Evolutionary conservation across 768 basidiomycete species (phyloP), one percentile per base, ranked within the genome.

Genomic region (Lactarius vividus): DNA sequence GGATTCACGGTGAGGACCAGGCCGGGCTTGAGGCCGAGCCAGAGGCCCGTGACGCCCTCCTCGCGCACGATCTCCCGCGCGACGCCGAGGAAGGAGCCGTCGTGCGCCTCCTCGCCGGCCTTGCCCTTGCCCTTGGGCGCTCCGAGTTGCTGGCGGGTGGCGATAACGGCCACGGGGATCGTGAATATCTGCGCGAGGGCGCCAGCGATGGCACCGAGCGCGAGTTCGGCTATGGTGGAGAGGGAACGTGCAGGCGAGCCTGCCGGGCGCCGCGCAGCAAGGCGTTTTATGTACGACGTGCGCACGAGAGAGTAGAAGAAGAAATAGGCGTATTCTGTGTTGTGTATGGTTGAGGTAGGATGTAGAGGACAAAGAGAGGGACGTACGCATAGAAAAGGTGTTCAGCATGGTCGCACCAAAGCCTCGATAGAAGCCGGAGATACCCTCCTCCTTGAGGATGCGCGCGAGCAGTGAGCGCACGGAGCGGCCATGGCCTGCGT

Each of bases 341-440:
- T 15, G 11, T 31, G 11, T 4, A 10, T 33, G 31, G 53, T 55
- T 23, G 23, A 23, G 18, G 42, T 59, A 64, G 35, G 31, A 37
- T n/a, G 37, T 4, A n/a, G 29, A 10, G 53, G 39, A 44, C 28
- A 37, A 67, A 28, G 29, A 42, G 42, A 37, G 10, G 33, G 46
- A 84, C 93, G 73, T 73, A 95, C 96, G 95, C 87, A 91, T 92
- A 42, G 94, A 96, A 77, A 99, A 99, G 1, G 94, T 97, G 77
- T 97, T 98, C 71, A 98, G 79, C 96, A 98, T 98, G 49, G 92
- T 98, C 28, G 97, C 97, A 40, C 87, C 83, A 75, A 98, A 99
- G 2, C 97, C 97, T 53, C 88, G 84, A 78, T 96, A 99, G 74
- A 87, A 87, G 0, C 95, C 97, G 5, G 73, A 62, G 61, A 97